These are phyloP conservation scores for Aspergillus cejpii DNA, from an alignment of 2,329 filamentous ascomycete genomes.

Conservation along the genomic window DNA sequence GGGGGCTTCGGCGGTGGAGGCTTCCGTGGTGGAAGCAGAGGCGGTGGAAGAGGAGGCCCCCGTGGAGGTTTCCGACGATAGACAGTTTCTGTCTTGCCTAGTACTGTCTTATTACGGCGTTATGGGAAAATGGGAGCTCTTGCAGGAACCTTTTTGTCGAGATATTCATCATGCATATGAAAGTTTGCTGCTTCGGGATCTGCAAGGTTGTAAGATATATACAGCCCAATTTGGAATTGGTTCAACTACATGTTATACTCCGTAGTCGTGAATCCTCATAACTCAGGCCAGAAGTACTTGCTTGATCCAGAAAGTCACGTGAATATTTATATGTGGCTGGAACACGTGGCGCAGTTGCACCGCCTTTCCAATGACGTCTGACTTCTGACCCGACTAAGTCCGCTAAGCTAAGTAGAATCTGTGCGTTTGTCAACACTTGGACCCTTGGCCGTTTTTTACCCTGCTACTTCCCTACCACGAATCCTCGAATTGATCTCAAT, in stretches of 20 bases:
- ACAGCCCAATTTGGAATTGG: constrained; percentile 14
- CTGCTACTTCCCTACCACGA: background rate
- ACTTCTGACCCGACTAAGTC: constrained; percentile 6
- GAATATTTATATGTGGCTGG: constrained; percentile 26
- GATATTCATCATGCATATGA: constrained; percentile 32
- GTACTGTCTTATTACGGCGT: constrained; percentile 41
- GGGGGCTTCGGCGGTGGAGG: constrained; percentile 40
- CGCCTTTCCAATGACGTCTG: constrained; percentile 33
- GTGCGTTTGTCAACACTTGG: constrained; percentile 30
- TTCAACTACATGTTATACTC: too few species aligned
- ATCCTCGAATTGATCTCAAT: background rate
- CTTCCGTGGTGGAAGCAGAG: constrained; percentile 28
- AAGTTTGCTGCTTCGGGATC: constrained; percentile 26
- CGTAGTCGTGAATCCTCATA: too few species aligned
- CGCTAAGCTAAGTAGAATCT: constrained; percentile 22
- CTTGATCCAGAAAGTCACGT: too few species aligned
- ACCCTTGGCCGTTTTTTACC: background rate
- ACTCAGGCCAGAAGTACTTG: too few species aligned
- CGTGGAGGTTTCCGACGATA: constrained; percentile 24
- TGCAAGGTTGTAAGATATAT: constrained; percentile 27
- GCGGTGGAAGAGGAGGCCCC: constrained; percentile 26
- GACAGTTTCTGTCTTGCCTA: constrained; percentile 22
- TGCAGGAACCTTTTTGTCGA: constrained; percentile 33
- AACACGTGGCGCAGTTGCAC: constrained; percentile 25
- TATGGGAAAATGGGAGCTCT: constrained; percentile 38